Conservation (phyloP, 2,329 filamentous ascomycete genomes). For the Venturia oleaginea region DNA sequence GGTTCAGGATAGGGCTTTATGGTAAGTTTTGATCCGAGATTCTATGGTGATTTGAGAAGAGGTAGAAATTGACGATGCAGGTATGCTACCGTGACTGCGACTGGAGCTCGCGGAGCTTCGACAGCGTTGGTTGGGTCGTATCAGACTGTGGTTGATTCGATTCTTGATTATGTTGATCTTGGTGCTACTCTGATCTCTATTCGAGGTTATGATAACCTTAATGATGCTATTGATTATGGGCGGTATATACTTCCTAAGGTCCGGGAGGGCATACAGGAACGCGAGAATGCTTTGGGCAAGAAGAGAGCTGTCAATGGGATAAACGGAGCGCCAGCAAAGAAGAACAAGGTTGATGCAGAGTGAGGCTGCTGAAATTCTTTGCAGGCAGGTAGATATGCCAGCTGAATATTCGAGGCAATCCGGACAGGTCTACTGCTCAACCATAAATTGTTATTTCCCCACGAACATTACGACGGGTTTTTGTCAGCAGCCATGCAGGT, state of each 20-base stretch:
- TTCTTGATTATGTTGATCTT: conserved; percentile 49
- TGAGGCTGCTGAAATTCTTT: neutral
- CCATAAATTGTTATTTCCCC: too few species aligned
- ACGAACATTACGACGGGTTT: too few species aligned
- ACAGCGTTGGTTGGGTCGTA: conserved; percentile 49
- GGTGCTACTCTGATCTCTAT: conserved; percentile 51
- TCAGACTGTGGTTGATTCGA: conserved; percentile 44
- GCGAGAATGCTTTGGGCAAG: conserved; percentile 14
- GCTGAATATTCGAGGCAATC: too few species aligned
- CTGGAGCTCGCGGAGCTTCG: conserved; percentile 49
- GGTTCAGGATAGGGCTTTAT: conserved; percentile 52
- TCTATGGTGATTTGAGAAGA: too few species aligned
- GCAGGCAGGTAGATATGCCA: too few species aligned
- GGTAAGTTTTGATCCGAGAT: conserved; percentile 25
- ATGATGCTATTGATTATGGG: conserved; percentile 52
- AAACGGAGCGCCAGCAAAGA: neutral
- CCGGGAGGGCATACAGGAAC: conserved; percentile 27
- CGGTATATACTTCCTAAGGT: conserved; percentile 46
- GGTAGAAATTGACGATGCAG: neutral
- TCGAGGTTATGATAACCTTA: conserved; percentile 52
- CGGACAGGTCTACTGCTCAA: too few species aligned
- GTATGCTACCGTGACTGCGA: conserved; percentile 53
- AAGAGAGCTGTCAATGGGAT: neutral
- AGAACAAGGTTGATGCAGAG: neutral
- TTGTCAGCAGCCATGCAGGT: too few species aligned